phyloP scores from a whole-genome alignment of 192 early-diverging fungal genomes.

The Oehlia diaphana region DNA sequence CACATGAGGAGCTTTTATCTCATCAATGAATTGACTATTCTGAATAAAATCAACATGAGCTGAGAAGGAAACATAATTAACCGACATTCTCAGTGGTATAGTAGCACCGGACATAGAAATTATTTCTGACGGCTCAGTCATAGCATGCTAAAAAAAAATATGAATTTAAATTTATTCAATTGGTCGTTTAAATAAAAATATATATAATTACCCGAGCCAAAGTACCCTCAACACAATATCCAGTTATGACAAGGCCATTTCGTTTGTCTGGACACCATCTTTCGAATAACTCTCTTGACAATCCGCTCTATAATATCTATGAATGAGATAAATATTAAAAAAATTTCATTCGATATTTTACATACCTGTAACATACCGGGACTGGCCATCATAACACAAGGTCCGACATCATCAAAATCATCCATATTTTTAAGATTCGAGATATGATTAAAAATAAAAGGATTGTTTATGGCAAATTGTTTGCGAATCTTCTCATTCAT shows the following conservation, averaged over 20 bases:
- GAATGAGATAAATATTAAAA: background rate
- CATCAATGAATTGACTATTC: slow-evolving; percentile 96
- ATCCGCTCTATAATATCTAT: slow-evolving; percentile 63
- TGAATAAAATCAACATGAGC: slow-evolving; percentile 98
- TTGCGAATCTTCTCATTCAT: slow-evolving; percentile 95
- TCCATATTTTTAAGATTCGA: slow-evolving; percentile 83
- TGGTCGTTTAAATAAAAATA: background rate
- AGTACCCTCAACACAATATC: slow-evolving; percentile 98
- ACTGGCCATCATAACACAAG: slow-evolving; percentile 98
- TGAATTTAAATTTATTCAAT: background rate
- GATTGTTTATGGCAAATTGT: slow-evolving; percentile 85
- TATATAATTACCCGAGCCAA: slow-evolving; percentile 67
- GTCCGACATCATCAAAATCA: slow-evolving; percentile 91
- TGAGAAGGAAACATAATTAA: slow-evolving; percentile 96
- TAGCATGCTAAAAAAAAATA: slow-evolving; percentile 42
- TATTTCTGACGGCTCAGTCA: slow-evolving; percentile 88
- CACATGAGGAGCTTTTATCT: slow-evolving; percentile 87
- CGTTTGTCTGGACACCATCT: slow-evolving; percentile 90
- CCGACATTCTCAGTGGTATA: slow-evolving; percentile 77
- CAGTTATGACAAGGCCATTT: slow-evolving; percentile 93
- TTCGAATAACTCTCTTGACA: slow-evolving; percentile 94
- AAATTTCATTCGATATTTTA: background rate
- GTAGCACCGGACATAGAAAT: slow-evolving; percentile 75
- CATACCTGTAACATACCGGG: slow-evolving; percentile 94
- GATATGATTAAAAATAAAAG: slow-evolving; percentile 96